A percentile compares a stretch with the other conserved stretches of the same genome.
phyloP scores from a whole-genome alignment of 176 grass and related monocot species.

The Cenchrus fungigraminus region DNA sequence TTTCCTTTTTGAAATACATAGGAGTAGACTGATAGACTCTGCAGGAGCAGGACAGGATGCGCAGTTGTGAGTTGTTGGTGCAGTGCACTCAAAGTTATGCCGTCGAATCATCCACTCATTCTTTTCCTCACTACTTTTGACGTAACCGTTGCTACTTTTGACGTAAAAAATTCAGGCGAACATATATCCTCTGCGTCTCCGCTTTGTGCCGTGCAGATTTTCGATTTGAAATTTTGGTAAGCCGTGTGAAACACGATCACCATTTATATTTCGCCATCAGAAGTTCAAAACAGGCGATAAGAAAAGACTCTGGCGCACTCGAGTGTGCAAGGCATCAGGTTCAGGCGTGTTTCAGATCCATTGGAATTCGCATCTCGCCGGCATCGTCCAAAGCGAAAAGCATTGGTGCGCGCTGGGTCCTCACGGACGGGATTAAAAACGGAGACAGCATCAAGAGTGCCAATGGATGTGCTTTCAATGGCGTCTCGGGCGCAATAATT shows the following conservation, averaged over 20 bases:
- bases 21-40: not conserved
- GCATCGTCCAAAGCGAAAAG: conserved; percentile 14
- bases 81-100: not conserved
- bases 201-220: not conserved
- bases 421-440: not conserved
- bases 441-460: not conserved
- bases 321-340: not conserved
- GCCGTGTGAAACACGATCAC: not conserved
- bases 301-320: not conserved
- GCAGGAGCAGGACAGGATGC: not conserved
- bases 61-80: not conserved
- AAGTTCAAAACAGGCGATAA: not conserved
- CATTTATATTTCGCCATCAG: not conserved
- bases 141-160: not conserved
- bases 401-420: not conserved
- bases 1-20: not conserved
- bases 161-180: not conserved
- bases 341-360: conserved; percentile 4
- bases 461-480: not conserved
- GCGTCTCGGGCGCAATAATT: not conserved
- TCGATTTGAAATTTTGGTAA: not conserved
- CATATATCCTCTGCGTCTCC: not conserved
- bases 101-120: conserved; percentile 15
- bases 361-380: not conserved
- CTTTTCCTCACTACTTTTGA: not conserved